A percentile compares a stretch with the other conserved stretches of the same genome.
phyloP scores from a whole-genome alignment of 768 basidiomycete genomes.

The Tubosaeta sp. region DNA sequence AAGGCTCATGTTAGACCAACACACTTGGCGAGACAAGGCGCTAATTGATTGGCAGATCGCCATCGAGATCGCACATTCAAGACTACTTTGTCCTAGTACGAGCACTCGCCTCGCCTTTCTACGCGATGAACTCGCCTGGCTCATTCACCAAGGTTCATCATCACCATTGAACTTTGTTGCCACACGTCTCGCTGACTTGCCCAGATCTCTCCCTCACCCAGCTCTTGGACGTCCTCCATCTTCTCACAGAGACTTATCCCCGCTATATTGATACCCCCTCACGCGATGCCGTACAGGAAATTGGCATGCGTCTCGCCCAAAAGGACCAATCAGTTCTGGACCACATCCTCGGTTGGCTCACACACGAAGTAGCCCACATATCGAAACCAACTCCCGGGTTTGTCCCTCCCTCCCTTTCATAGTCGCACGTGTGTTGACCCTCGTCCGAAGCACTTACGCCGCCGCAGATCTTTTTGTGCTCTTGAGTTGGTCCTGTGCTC shows the following conservation, averaged over 20 bases:
- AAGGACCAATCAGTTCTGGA: constrained; percentile 62
- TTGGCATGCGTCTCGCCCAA: constrained; percentile 59
- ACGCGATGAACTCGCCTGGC: constrained; percentile 53
- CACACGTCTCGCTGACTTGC: constrained; percentile 1
- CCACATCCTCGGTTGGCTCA: constrained; percentile 73
- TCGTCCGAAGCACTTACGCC: constrained; percentile 44
- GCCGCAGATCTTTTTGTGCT: constrained; percentile 63
- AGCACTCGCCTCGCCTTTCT: constrained; percentile 56
- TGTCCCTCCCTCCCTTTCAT: constrained; percentile 19
- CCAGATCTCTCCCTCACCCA: constrained; percentile 60
- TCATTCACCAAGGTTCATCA: constrained; percentile 54
- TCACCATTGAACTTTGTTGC: not conserved
- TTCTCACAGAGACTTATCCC: constrained; percentile 73
- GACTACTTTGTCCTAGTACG: constrained; percentile 50
- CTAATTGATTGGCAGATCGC: constrained; percentile 53
- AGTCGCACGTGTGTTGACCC: not conserved
- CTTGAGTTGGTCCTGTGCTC: constrained; percentile 63
- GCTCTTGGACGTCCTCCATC: constrained; percentile 62
- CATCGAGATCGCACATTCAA: constrained; percentile 48
- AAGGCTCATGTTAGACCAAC: constrained; percentile 11
- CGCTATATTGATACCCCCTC: constrained; percentile 73
- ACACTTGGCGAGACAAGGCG: constrained; percentile 52
- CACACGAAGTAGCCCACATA: constrained; percentile 58
- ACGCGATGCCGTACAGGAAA: constrained; percentile 62
- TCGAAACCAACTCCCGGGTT: constrained; percentile 57